A percentile compares a stretch with the other conserved stretches of the same genome.
phyloP scores from a whole-genome alignment of 805 yeast species.

The Zygosaccharomyces kombuchaensis region DNA sequence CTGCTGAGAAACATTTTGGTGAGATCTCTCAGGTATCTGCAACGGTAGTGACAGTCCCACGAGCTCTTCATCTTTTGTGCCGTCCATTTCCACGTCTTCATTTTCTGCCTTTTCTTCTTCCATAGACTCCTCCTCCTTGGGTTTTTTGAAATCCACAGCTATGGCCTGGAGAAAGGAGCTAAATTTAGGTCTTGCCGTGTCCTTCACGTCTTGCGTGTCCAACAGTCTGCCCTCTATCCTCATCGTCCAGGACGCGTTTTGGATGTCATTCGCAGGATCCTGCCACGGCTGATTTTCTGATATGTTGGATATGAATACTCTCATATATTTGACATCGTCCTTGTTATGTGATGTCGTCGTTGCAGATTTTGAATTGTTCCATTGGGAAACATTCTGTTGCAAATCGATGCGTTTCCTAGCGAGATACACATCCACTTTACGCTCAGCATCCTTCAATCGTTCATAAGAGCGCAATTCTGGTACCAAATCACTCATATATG shows the following conservation, averaged over 20 bases:
- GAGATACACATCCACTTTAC: conserved; percentile 70
- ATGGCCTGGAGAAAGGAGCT: conserved; percentile 79
- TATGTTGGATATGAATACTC: conserved; percentile 79
- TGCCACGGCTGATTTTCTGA: conserved; percentile 91
- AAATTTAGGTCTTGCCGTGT: conserved; percentile 54
- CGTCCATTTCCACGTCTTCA: conserved; percentile 15
- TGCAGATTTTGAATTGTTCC: conserved; percentile 40
- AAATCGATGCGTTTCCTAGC: conserved; percentile 81
- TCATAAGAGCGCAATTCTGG: conserved; percentile 74
- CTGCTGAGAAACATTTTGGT: conserved; percentile 34
- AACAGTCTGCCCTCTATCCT: conserved; percentile 83
- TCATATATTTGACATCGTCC: conserved; percentile 50
- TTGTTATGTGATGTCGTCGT: conserved; percentile 9
- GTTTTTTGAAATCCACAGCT: conserved; percentile 61
- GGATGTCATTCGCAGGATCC: conserved; percentile 24
- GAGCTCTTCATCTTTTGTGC: conserved; percentile 5
- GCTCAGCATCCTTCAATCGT: conserved; percentile 74
- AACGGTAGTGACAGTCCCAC: conserved; percentile 16
- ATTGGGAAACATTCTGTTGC: conserved; percentile 58
- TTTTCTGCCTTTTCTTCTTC: conserved; percentile 7
- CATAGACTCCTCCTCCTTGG: conserved; percentile 6
- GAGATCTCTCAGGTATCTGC: conserved; percentile 17
- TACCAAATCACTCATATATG: conserved; percentile 41
- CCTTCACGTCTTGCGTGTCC: conserved; percentile 45
- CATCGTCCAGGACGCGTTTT: conserved; percentile 70